Conservation (phyloP, 371 early-diverging fungal species). For the Apophysomyces sp. region DNA sequence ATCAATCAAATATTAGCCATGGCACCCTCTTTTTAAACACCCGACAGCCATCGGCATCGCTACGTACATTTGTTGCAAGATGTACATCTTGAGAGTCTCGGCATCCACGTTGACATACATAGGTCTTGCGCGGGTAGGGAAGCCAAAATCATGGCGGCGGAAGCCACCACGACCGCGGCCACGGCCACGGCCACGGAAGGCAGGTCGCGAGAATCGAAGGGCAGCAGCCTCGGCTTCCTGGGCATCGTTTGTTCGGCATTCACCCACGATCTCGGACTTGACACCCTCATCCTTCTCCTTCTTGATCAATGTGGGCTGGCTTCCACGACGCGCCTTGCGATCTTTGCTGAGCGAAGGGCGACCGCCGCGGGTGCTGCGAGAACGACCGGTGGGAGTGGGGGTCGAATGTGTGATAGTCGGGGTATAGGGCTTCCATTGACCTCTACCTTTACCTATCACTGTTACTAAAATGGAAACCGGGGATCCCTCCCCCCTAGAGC, state of each 20-base stretch:
- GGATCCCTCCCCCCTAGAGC: constrained; percentile 16
- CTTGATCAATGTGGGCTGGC: constrained; percentile 6
- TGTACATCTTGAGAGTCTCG: constrained; percentile 56
- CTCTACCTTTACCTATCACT: constrained; percentile 48
- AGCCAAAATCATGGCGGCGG: constrained; percentile 27
- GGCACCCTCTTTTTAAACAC: neutral
- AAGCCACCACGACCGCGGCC: constrained; percentile 28
- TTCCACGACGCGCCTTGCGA: constrained; percentile 19
- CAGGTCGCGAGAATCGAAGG: constrained; percentile 5
- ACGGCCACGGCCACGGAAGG: constrained; percentile 38
- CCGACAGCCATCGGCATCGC: neutral
- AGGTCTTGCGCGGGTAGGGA: constrained; percentile 30
- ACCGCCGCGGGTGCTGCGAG: constrained; percentile 25
- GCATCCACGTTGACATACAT: constrained; percentile 48
- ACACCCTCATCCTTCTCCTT: constrained; percentile 2
- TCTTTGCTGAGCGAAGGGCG: constrained; percentile 6
- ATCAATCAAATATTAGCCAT: neutral
- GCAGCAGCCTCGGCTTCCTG: constrained; percentile 2
- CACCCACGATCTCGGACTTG: neutral
- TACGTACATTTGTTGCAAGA: constrained; percentile 63
- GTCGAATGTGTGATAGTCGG: constrained; percentile 63
- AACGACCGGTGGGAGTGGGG: constrained; percentile 32
- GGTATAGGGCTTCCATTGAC: constrained; percentile 61
- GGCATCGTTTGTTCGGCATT: constrained; percentile 13
- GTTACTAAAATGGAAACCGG: constrained; percentile 26